These are phyloP conservation scores for Fusarium protoensiforme DNA, from an alignment of 2,329 filamentous ascomycete species.

Conservation along the genomic window DNA sequence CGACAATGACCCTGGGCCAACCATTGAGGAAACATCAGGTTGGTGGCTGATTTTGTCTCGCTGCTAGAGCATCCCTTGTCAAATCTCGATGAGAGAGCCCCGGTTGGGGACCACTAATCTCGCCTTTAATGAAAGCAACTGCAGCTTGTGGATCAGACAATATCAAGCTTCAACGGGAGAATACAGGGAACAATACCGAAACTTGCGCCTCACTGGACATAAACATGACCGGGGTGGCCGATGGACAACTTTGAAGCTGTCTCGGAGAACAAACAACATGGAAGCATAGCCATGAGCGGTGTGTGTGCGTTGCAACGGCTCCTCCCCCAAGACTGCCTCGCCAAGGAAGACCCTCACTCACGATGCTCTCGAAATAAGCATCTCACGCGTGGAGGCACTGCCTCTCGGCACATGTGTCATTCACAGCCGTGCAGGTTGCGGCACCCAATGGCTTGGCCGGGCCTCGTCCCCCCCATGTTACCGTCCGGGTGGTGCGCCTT, in stretches of 20 bases:
- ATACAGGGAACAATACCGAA: not conserved
- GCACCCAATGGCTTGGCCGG: conserved; percentile 16
- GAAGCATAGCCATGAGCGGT: not conserved
- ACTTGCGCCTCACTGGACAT: not conserved
- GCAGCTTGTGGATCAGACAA: not conserved
- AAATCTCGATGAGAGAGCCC: not conserved
- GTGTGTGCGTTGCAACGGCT: not conserved
- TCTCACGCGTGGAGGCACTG: conserved; percentile 30
- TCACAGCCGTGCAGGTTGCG: not conserved
- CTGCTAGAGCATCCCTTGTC: not conserved
- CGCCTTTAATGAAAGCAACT: not conserved
- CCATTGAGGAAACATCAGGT: not conserved
- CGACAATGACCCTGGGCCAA: not conserved
- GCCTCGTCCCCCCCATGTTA: conserved; percentile 21
- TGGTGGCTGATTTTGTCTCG: not conserved
- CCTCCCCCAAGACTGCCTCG: conserved; percentile 20
- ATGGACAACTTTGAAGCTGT: not conserved
- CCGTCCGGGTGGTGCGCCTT: conserved; percentile 29
- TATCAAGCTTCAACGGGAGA: not conserved
- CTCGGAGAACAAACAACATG: not conserved
- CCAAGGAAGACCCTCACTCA: not conserved
- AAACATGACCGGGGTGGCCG: not conserved
- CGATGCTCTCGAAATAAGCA: conserved; percentile 28
- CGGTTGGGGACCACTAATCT: not conserved
- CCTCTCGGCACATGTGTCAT: conserved; percentile 26